Base-by-base conservation (phyloP, 495 filamentous ascomycete genomes). In the Tuber umbilicatum region DNA sequence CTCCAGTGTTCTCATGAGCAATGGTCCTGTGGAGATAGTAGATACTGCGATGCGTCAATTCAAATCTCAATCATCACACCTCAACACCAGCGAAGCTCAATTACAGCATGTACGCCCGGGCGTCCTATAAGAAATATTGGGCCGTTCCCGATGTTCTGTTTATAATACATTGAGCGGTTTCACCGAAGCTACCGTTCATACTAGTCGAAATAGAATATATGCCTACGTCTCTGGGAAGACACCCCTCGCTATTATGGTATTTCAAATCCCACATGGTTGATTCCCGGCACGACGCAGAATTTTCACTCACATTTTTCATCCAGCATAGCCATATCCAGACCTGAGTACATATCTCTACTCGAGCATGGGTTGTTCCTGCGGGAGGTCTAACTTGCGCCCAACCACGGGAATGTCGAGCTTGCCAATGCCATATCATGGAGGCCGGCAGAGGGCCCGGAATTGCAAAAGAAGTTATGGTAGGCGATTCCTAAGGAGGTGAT, bases 341-440 rank as follows among this genome's bases (percentile, higher is more conserved):
- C 41, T 96, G 93, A 82, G 93, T 97, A 14, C 93, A 97, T 83
- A 97, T n/a, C n/a, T 98, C 74, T 97, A 97, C 87, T 94, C 90
- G 71, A 89, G 90, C 73, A 97, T 98, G 94, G 90, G 91, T 3
- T 92, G 97, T 81, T 97, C 82, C 87, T 91, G 70, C 91, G 93
- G 81, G 95, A 95, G 17, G 95, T 99, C 17, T 91, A 96, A 79
- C 88, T 99, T 21, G 94, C 95, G 0, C 86, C 98, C 38, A 90
- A 93, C 75, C 91, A 97, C 82, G 86, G 92, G 76, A 91, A 96
- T 81, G 89, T 97, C 71, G 93, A 97, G 71, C 89, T 98, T 2
- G 95, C 96, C 5, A 89, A 91, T 69, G 87, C 91, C 45, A 91
- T 98, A 60, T 93, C 95, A n/a, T 94, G 98, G 80, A 87, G 92